Percentiles rank a stretch among this genome's conserved stretches.
phyloP scores from a whole-genome alignment of 345 rosid genomes.

The Populus pruinosa region DNA sequence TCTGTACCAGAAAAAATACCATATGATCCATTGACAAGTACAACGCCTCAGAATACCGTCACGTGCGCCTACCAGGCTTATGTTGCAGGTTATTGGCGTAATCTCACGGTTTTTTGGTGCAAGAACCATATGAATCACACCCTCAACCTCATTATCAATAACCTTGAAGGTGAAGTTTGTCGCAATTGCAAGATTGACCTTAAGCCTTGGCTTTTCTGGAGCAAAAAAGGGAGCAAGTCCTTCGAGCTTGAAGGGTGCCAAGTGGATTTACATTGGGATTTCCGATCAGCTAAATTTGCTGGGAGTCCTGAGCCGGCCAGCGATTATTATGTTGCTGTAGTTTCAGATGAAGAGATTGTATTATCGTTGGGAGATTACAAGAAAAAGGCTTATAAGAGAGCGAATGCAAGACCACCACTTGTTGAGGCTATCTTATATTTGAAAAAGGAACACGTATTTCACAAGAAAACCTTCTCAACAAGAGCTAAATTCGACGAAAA shows the following conservation, averaged over 20 bases:
- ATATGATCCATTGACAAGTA: slow-evolving; percentile 43
- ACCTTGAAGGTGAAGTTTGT: slow-evolving; percentile 51
- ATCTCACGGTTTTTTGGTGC: slow-evolving; percentile 65
- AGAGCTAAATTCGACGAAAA: slow-evolving; percentile 66
- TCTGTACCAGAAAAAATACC: slow-evolving; percentile 44
- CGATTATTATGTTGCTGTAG: slow-evolving; percentile 76
- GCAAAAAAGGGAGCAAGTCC: slow-evolving; percentile 70
- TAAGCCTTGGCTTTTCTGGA: slow-evolving; percentile 92
- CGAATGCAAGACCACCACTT: slow-evolving; percentile 72
- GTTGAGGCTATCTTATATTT: slow-evolving; percentile 53
- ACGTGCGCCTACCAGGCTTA: slow-evolving; percentile 66
- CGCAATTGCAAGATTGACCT: slow-evolving; percentile 66
- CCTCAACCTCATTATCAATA: slow-evolving; percentile 56
- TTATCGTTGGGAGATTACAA: slow-evolving; percentile 74
- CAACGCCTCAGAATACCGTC: slow-evolving; percentile 69
- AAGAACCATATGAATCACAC: slow-evolving; percentile 72
- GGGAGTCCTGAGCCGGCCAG: slow-evolving; percentile 73
- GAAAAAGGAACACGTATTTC: slow-evolving; percentile 82
- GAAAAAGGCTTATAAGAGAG: slow-evolving; percentile 80
- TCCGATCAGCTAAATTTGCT: slow-evolving; percentile 66
- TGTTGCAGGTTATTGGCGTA: slow-evolving; percentile 60
- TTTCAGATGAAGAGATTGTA: slow-evolving; percentile 83
- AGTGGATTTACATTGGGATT: slow-evolving; percentile 79
- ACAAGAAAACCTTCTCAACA: slow-evolving; percentile 70
- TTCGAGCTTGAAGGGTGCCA: slow-evolving; percentile 61